phyloP scores from a whole-genome alignment of 805 yeast species.

The Brettanomyces bruxellensis region DNA sequence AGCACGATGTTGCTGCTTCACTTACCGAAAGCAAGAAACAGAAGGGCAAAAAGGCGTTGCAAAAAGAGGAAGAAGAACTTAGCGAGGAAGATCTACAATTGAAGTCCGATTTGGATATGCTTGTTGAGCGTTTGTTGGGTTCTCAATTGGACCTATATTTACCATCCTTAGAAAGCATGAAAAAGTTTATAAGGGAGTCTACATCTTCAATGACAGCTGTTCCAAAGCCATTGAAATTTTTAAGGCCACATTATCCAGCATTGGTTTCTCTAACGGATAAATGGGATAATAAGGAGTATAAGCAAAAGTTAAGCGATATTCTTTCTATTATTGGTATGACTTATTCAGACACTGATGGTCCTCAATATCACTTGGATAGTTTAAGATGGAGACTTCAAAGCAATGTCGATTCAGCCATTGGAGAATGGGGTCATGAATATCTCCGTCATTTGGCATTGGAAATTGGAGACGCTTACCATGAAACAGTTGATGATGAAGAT shows the following conservation, averaged over 20 bases:
- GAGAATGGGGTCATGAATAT: slow-evolving; percentile 97
- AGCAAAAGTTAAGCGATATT: slow-evolving; percentile 70
- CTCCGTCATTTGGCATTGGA: slow-evolving; percentile 92
- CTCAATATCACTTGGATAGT: slow-evolving; percentile 51
- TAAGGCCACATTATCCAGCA: slow-evolving; percentile 77
- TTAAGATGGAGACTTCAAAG: slow-evolving; percentile 64
- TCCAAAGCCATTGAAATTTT: slow-evolving; percentile 94
- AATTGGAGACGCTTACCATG: slow-evolving; percentile 80
- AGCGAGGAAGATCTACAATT: slow-evolving; percentile 89
- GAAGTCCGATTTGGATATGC: slow-evolving; percentile 75
- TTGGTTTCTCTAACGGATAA: slow-evolving; percentile 55
- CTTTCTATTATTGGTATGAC: slow-evolving; percentile 94
- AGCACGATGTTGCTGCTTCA: slow-evolving; percentile 4
- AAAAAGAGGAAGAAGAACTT: slow-evolving; percentile 52
- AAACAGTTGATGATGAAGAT: slow-evolving; percentile 21
- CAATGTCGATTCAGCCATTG: slow-evolving; percentile 40
- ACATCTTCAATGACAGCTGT: slow-evolving; percentile 99
- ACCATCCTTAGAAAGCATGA: slow-evolving; percentile 60
- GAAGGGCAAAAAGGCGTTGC: slow-evolving; percentile 4
- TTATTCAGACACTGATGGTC: slow-evolving; percentile 63
- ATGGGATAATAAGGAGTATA: slow-evolving; percentile 40
- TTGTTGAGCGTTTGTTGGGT: slow-evolving; percentile 71
- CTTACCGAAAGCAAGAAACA: slow-evolving; percentile 3
- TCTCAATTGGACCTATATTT: slow-evolving; percentile 42
- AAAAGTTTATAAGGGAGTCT: slow-evolving; percentile 75